Conservation (phyloP, 208 protist genomes). For the Wallacemonas sp. region DNA sequence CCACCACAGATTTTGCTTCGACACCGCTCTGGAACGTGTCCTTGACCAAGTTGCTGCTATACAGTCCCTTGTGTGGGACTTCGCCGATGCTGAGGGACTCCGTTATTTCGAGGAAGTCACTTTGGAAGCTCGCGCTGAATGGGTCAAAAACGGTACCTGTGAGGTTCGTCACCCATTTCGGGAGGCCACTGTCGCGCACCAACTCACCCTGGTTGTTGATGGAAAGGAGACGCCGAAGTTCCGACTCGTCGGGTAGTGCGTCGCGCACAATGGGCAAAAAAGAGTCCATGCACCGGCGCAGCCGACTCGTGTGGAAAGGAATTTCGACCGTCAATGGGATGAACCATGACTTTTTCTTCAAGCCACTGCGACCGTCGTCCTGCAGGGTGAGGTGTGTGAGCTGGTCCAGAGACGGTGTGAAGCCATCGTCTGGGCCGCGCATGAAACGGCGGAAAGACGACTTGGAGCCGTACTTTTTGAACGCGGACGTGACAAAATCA, state of each 20-base stretch:
- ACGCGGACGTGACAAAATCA: constrained; percentile 75
- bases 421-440: constrained; percentile 81
- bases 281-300: constrained; percentile 62
- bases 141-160: constrained; percentile 74
- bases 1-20: constrained; percentile 44
- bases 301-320: constrained; percentile 81
- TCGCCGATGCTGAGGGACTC: constrained; percentile 80
- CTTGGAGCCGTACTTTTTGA: constrained; percentile 61
- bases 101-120: constrained; percentile 44
- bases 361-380: constrained; percentile 82
- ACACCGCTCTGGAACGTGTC: constrained; percentile 50
- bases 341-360: constrained; percentile 92
- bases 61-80: constrained; percentile 68
- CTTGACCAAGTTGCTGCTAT: constrained; percentile 43
- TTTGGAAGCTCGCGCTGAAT: constrained; percentile 55
- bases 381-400: constrained; percentile 80
- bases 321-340: constrained; percentile 77
- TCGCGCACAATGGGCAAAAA: constrained; percentile 73
- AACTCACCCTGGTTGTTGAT: constrained; percentile 17
- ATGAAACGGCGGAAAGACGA: constrained; percentile 76
- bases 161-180: constrained; percentile 80
- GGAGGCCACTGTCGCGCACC: background rate
- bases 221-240: constrained; percentile 56
- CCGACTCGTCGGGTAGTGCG: constrained; percentile 67
- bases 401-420: constrained; percentile 71